phyloP scores from a whole-genome alignment of 805 yeast genomes.

The Sungouiozyma ichnusensis region DNA sequence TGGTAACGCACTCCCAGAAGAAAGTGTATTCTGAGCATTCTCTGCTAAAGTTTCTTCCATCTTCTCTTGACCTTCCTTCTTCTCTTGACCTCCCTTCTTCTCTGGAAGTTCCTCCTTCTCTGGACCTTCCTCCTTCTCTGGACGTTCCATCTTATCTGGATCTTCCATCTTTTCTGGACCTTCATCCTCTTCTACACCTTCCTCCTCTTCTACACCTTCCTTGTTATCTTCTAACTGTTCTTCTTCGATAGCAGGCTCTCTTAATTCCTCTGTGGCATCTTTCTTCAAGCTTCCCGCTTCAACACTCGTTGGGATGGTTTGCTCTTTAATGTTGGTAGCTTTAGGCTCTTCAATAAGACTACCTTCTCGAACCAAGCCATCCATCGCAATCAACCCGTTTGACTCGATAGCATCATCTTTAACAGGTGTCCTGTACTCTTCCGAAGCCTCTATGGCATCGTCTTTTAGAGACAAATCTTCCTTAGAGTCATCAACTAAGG shows the following conservation, averaged over 20 bases:
- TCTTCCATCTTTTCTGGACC: no score
- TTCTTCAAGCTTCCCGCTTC: background rate
- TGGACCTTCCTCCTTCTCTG: background rate
- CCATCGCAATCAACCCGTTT: no score
- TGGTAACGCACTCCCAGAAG: background rate
- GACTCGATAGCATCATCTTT: background rate
- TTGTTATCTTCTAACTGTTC: background rate
- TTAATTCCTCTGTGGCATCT: background rate
- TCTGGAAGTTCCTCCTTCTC: background rate
- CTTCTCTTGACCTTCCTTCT: background rate
- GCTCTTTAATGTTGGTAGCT: constrained; percentile 10
- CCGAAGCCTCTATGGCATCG: background rate
- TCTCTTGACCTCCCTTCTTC: background rate
- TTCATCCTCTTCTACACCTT: background rate
- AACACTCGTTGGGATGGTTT: background rate
- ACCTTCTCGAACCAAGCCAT: no score
- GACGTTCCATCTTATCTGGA: no score
- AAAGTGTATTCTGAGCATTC: background rate
- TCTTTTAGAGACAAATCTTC: background rate
- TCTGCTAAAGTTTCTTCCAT: background rate
- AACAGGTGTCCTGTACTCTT: no score
- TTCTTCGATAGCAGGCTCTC: background rate
- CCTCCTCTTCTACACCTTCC: background rate
- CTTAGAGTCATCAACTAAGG: background rate
- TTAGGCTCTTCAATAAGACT: background rate